phyloP scores from a whole-genome alignment of 2,329 filamentous ascomycete genomes.

The Alternaria sp. region DNA sequence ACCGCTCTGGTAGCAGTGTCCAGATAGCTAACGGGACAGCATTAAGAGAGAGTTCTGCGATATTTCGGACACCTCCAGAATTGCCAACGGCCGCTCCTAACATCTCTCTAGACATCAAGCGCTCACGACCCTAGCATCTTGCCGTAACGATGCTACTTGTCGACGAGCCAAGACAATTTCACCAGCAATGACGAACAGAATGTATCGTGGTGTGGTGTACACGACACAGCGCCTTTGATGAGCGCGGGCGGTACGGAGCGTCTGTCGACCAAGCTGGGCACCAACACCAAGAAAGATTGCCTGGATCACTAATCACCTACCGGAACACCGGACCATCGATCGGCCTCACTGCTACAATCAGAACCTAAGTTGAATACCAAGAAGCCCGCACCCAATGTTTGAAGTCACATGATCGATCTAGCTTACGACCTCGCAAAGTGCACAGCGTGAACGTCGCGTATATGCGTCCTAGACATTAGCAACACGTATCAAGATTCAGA shows the following conservation, averaged over 20 bases:
- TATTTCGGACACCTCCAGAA: accelerated
- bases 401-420: no score
- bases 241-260: neutral
- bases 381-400: neutral
- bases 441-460: no score
- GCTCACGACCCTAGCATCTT: neutral
- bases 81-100: neutral
- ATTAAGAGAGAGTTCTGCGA: neutral
- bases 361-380: accelerated
- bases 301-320: neutral
- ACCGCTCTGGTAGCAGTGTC: neutral
- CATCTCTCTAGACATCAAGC: neutral
- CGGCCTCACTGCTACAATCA: neutral
- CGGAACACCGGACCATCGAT: neutral
- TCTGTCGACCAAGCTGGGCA: neutral
- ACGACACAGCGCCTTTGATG: neutral
- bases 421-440: no score
- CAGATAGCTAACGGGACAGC: neutral
- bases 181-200: neutral
- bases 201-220: neutral
- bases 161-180: neutral
- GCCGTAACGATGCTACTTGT: neutral
- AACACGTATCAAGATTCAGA: no score
- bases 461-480: no score
- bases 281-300: accelerated